Conservation (phyloP, 2,329 filamentous ascomycete species). For the Monilinia fructigena region DNA sequence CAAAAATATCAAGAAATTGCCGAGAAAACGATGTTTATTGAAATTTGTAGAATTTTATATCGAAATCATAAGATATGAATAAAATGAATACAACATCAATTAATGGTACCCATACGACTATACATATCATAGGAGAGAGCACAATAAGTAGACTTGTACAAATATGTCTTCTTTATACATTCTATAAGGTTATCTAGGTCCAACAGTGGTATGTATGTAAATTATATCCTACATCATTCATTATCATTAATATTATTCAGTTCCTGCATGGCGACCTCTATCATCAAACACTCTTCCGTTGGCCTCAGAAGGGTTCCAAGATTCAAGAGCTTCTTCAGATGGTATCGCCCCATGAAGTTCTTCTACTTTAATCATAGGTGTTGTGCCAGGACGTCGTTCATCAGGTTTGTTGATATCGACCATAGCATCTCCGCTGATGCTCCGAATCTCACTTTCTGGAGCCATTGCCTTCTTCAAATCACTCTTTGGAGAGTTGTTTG, state of each 20-base stretch:
- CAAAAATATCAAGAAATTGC: neutral
- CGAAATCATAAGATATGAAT: too few species aligned
- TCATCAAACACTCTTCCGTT: constrained; percentile 8
- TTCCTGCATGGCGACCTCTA: too few species aligned
- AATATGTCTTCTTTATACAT: neutral
- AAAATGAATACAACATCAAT: too few species aligned
- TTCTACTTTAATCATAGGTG: neutral
- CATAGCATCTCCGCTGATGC: neutral
- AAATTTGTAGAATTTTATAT: too few species aligned
- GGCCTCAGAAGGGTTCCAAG: neutral
- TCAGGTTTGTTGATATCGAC: neutral
- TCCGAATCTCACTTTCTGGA: neutral
- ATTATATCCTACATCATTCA: neutral
- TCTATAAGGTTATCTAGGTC: neutral
- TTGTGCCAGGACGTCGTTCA: neutral
- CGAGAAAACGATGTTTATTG: neutral
- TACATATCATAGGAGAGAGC: neutral
- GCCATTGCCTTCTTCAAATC: neutral
- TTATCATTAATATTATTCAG: neutral
- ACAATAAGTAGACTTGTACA: neutral
- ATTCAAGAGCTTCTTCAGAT: neutral
- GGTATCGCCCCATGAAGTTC: neutral
- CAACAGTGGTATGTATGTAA: neutral
- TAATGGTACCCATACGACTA: too few species aligned
- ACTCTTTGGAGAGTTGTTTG: neutral